Base-by-base conservation (phyloP, 164 flowering plant genomes). In the Pachysandra terminalis region DNA sequence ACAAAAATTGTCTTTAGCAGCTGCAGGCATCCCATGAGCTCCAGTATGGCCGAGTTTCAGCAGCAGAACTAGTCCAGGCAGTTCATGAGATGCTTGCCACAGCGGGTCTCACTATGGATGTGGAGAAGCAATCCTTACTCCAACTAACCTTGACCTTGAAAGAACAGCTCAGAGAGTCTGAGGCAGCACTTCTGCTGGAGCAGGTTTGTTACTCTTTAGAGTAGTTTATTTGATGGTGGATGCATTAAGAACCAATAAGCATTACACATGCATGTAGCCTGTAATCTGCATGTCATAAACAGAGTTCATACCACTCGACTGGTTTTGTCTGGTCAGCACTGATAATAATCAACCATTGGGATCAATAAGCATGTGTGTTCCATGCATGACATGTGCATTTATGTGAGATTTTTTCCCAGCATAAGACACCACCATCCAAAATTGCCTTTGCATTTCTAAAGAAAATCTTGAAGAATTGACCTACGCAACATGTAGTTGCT, bases 51-150 rank as follows among this genome's bases (percentile, higher is more conserved):
- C 80, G 78, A 77, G 97, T 95, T 26, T 86, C 97, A 57, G 81
- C 97, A 65, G 81, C 75, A 64, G 99, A 95, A 75, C 64, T 92
- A 69, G 96, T 92, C 67, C 90, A 92, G 73, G 97, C 99, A 68
- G 97, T 95, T 65, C 87, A 85, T 67, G 97, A 92, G 76, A 90
- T 95, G 93, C 93, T 95, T 62, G 86, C 90, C 54, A 86, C 97
- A 19, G 97, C 96, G 71, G 99, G 99, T 24, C 74, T 95, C 65
- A 79, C 74, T 76, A 80, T 95, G 83, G 97, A 91, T 73, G 74
- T 79, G 45, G 97, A 92, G 79, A 87, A 85, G 81, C 97, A 90
- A 73, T 83, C 90, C 45, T 79, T 92, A 21, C 74, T 95, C 70
- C 86, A 85, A 71, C 82, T 85, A 69, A 80, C 90, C 49, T 65